Conservation (phyloP, 257 asterid species). For the Petunia axillaris region DNA sequence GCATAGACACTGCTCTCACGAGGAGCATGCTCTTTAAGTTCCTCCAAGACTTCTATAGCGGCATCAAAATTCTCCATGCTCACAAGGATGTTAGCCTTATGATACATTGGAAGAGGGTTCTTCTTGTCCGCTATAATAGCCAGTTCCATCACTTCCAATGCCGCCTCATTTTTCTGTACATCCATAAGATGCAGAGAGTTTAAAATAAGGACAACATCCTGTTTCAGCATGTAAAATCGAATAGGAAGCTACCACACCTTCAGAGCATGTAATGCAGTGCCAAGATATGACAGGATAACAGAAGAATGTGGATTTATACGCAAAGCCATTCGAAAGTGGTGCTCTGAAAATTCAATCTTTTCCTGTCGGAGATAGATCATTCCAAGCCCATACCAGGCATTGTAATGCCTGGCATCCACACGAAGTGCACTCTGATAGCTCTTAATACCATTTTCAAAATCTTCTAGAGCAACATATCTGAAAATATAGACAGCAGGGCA, state of each 20-base stretch:
- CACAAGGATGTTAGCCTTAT: constrained; percentile 89
- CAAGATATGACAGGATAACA: constrained; percentile 92
- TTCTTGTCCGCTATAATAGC: constrained; percentile 92
- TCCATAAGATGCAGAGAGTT: constrained; percentile 22
- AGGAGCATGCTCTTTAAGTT: constrained; percentile 91
- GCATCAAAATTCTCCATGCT: constrained; percentile 82
- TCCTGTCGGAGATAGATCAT: constrained; percentile 94
- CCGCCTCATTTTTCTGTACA: constrained; percentile 74
- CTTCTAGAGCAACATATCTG: constrained; percentile 91
- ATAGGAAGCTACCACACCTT: constrained; percentile 58
- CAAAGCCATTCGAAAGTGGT: constrained; percentile 87
- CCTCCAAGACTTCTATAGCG: constrained; percentile 92
- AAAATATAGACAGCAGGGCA: constrained; percentile 29
- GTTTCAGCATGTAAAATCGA: constrained; percentile 23
- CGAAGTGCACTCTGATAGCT: constrained; percentile 85
- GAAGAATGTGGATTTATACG: constrained; percentile 88
- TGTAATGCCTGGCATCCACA: constrained; percentile 87
- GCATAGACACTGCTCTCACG: constrained; percentile 93
- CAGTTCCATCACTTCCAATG: constrained; percentile 84
- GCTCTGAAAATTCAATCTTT: constrained; percentile 90
- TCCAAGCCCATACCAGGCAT: constrained; percentile 99
- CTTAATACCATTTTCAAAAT: constrained; percentile 85
- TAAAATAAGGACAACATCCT: neutral
- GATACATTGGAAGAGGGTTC: constrained; percentile 94
- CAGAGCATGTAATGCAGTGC: constrained; percentile 82